phyloP scores from a whole-genome alignment of 306 rosid species.

The Lablab purpureus region DNA sequence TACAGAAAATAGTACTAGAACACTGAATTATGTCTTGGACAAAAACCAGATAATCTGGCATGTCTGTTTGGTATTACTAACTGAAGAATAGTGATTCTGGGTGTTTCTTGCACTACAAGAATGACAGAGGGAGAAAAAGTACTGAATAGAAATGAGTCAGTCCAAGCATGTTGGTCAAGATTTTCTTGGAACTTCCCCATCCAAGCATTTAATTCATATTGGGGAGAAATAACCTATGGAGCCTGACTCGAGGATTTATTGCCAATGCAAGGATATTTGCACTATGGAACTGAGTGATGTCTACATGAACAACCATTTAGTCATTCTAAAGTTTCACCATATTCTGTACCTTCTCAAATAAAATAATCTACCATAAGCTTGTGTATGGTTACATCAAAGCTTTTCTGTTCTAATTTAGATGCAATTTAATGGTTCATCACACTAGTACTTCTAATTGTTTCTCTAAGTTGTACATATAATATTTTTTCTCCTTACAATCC shows the following conservation, averaged over 20 bases:
- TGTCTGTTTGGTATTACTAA: background rate
- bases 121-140: background rate
- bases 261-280: background rate
- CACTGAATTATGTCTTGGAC: background rate
- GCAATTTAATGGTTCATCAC: conserved; percentile 13
- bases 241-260: conserved; percentile 24
- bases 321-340: background rate
- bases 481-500: background rate
- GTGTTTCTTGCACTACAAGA: background rate
- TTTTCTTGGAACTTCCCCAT: background rate
- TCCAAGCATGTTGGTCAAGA: background rate
- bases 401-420: conserved; percentile 21
- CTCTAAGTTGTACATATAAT: background rate
- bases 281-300: conserved; percentile 18
- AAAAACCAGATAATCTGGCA: background rate
- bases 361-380: background rate
- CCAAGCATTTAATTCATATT: background rate
- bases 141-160: background rate
- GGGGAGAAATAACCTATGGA: conserved; percentile 4
- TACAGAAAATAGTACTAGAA: background rate
- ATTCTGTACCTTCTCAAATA: background rate
- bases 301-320: background rate
- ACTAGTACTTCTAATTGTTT: conserved; percentile 4
- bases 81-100: background rate
- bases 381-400: conserved; percentile 12